Conservation (phyloP, 202 grass and related monocot genomes). For the Musa balbisiana region DNA sequence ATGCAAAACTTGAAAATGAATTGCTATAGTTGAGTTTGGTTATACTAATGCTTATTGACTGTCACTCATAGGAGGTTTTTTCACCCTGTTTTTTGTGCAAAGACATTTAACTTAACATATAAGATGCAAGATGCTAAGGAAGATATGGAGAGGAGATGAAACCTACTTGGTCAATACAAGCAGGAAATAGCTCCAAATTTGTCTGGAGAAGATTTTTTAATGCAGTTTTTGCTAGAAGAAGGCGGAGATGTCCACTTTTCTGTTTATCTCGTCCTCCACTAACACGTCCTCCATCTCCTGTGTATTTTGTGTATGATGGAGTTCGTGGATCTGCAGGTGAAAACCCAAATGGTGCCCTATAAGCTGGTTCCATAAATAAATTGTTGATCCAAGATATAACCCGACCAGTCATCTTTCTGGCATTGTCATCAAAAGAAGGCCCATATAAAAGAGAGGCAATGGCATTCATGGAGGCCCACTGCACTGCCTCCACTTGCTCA, state of each 20-base stretch:
- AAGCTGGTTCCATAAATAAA: slow-evolving; percentile 59
- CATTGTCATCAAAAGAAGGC: slow-evolving; percentile 99
- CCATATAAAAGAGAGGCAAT: slow-evolving; percentile 91
- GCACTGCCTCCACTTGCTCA: slow-evolving; percentile 82
- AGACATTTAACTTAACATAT: no score
- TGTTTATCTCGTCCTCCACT: slow-evolving; percentile 60
- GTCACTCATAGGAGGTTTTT: no score
- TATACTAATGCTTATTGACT: no score
- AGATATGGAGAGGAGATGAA: slow-evolving; percentile 7
- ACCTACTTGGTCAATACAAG: slow-evolving; percentile 89
- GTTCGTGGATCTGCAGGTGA: slow-evolving; percentile 84
- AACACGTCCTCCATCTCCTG: slow-evolving; percentile 47
- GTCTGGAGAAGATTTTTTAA: slow-evolving; percentile 87
- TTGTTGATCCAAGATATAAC: slow-evolving; percentile 82
- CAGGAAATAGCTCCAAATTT: slow-evolving; percentile 90
- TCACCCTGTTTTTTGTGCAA: no score
- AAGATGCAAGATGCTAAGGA: not conserved
- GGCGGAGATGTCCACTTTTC: slow-evolving; percentile 62
- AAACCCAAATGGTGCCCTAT: slow-evolving; percentile 68
- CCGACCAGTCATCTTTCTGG: slow-evolving; percentile 78
- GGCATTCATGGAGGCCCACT: slow-evolving; percentile 92
- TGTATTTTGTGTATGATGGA: slow-evolving; percentile 77
- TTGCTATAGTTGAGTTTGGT: no score
- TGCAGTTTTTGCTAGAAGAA: slow-evolving; percentile 89
- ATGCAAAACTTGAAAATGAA: no score